Base-by-base conservation (phyloP, 441 rosid species). In the Gossypium laxum region DNA sequence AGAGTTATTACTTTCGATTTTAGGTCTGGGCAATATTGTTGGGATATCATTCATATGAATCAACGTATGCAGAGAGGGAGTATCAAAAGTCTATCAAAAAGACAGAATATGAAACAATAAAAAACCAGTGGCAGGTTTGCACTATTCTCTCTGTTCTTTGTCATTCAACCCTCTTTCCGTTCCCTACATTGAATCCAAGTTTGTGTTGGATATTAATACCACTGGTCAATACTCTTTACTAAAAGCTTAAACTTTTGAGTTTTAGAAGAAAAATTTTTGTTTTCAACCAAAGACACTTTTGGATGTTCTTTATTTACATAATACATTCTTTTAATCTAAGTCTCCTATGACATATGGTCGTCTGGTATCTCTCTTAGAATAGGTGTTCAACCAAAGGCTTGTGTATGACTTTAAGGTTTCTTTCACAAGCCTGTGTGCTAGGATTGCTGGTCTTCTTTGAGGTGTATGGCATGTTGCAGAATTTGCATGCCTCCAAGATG, bases 101-200 rank as follows among this genome's bases (percentile, higher is more conserved):
- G 82, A 73, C 70, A 15, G 98, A 91, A 83, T 92, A 89, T 73
- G 89, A 83, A 83, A 87, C 91, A 14, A 71, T 89, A 73, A 92
- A 92, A 82, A 77, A 69, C 70, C 98, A 94, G 82, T 94, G 98
- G 98, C 88, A 94, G 98, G 98, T 88, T 61, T 64, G 84, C 34
- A 71, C 21, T 34, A 63, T 50, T 77, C 22, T 10, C 30, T 48
- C 18, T 57, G 4, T 43, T 26, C 34, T 8, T 24, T 26, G 24
- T 59, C 18, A 26, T 18, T 21, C 15, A 12, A 24, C 38, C n/a
- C 43, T 70, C 45, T 58, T 11, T 45, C 60, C 30, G 12, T 67
- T 50, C 14, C 48, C 5, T 17, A 17, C 71, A 10, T 30, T 14
- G 5, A 8, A 48, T 67, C 5, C 4, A 0, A 5, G 69, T 45